These are phyloP conservation scores for Adansonia madagascariensis DNA, from an alignment of 441 rosid genomes.

Conservation along the genomic window DNA sequence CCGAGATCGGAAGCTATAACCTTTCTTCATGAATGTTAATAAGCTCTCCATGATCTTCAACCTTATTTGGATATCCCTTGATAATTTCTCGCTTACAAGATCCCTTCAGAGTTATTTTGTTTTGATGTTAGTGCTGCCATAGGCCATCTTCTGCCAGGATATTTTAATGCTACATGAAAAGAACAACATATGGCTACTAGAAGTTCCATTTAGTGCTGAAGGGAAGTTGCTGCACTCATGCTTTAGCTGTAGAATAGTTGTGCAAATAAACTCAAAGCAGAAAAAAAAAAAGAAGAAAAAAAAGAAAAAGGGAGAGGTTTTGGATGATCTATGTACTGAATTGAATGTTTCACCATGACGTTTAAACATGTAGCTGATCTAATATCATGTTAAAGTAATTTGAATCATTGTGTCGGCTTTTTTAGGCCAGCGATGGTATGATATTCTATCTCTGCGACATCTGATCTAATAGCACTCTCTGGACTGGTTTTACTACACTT, in stretches of 20 bases:
- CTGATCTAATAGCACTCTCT: not conserved
- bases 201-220: not conserved
- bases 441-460: not conserved
- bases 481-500: not conserved
- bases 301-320: not conserved
- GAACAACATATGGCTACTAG: slow-evolving; percentile 52
- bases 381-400: not conserved
- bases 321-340: not conserved
- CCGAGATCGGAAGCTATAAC: slow-evolving; percentile 62
- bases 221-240: not conserved
- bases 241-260: not conserved
- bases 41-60: not conserved
- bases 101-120: not conserved
- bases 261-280: slow-evolving; percentile 6
- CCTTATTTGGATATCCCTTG: not conserved
- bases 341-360: not conserved
- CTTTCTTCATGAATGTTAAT: slow-evolving; percentile 4
- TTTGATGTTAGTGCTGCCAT: slow-evolving; percentile 1
- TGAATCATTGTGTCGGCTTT: not conserved
- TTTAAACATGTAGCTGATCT: not conserved
- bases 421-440: not conserved
- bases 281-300: no score
- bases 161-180: not conserved
- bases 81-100: not conserved
- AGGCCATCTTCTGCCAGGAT: not conserved